phyloP scores from a whole-genome alignment of 129 eudicot species.

The Helianthus tuberosus region DNA sequence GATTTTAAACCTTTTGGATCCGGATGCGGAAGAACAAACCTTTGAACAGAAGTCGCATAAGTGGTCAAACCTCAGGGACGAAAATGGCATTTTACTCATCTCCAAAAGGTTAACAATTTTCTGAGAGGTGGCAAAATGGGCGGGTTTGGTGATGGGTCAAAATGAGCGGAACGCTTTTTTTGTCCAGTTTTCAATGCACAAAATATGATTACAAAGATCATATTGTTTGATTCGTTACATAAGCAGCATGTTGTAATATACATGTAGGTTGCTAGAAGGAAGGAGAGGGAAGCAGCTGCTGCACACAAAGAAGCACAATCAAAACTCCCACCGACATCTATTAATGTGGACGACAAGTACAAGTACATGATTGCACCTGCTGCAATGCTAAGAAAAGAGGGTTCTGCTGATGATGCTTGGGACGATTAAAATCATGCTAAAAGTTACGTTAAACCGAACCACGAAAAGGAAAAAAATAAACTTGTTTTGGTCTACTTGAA shows the following conservation, averaged over 20 bases:
- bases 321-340: constrained; percentile 49
- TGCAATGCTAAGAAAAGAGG: constrained; percentile 58
- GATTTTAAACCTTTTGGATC: no score
- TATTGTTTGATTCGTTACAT: not conserved
- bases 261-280: constrained; percentile 73
- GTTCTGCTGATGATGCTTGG: constrained; percentile 92
- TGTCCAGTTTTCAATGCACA: not conserved
- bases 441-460: constrained; percentile 9
- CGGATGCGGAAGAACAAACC: no score
- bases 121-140: no score
- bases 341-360: constrained; percentile 82
- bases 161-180: not conserved
- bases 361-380: constrained; percentile 78
- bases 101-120: no score
- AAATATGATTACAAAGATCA: not conserved
- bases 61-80: no score
- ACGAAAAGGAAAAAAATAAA: constrained; percentile 14
- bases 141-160: no score
- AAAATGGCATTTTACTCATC: no score
- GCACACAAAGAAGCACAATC: constrained; percentile 72
- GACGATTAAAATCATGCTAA: constrained; percentile 48
- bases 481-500: constrained; percentile 11
- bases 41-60: no score
- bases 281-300: constrained; percentile 70
- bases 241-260: not conserved